These are phyloP conservation scores for Xylariaceae sp. DNA, from an alignment of 2,329 filamentous ascomycete genomes.

Conservation along the genomic window DNA sequence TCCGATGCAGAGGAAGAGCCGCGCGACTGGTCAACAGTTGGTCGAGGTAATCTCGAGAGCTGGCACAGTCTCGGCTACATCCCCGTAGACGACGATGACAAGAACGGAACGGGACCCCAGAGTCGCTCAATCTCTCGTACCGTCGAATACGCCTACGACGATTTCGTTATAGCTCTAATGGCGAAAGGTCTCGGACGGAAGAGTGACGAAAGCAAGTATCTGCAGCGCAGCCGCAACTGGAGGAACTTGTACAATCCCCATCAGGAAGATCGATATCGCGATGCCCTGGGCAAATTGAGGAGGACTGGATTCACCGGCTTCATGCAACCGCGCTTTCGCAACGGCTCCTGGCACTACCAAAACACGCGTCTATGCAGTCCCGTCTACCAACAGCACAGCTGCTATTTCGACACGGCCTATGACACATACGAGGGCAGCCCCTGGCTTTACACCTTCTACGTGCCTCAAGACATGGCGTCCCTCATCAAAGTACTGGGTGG, in stretches of 20 bases:
- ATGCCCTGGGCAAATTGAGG: slow-evolving; percentile 10
- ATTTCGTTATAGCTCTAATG: slow-evolving; percentile 65
- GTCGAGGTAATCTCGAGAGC: slow-evolving; percentile 64
- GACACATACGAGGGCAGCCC: slow-evolving; percentile 42
- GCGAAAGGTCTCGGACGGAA: slow-evolving; percentile 52
- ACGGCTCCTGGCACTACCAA: slow-evolving; percentile 64
- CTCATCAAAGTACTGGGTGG: slow-evolving; percentile 51
- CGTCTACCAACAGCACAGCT: slow-evolving; percentile 42
- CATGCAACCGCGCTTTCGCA: slow-evolving; percentile 61
- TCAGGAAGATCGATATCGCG: slow-evolving; percentile 30
- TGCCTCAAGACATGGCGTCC: slow-evolving; percentile 41
- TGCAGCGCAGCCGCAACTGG: slow-evolving; percentile 62
- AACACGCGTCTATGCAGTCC: slow-evolving; percentile 60
- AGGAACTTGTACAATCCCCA: slow-evolving; percentile 57
- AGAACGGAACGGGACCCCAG: slow-evolving; percentile 57
- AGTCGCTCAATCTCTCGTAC: slow-evolving; percentile 69
- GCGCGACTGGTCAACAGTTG: slow-evolving; percentile 62
- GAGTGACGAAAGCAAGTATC: slow-evolving; percentile 57
- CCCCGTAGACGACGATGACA: slow-evolving; percentile 67
- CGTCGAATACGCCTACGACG: slow-evolving; percentile 77
- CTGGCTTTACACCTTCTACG: slow-evolving; percentile 71
- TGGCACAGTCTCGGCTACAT: slow-evolving; percentile 72
- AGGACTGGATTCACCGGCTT: slow-evolving; percentile 61
- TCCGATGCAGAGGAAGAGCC: slow-evolving; percentile 69
- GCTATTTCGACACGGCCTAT: slow-evolving; percentile 41